Evolutionary conservation across 805 yeast genomes (phyloP).

Genomic region (Candida alai): DNA sequence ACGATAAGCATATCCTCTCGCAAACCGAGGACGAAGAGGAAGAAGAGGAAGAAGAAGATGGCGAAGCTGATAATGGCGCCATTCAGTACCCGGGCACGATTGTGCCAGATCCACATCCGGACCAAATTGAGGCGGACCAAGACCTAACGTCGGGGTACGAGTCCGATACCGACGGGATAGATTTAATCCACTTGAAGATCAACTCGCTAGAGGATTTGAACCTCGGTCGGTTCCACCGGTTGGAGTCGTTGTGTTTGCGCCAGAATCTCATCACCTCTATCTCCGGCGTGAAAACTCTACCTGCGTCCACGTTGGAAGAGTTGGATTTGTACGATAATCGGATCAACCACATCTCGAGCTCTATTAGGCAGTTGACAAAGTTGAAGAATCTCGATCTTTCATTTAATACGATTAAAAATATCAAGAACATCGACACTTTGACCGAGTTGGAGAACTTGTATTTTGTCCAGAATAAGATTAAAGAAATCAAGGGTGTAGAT

Average conservation of each 20-base stretch:
- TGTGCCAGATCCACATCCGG: conserved; percentile 44
- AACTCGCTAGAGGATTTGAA: conserved; percentile 57
- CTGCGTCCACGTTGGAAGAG: conserved; percentile 60
- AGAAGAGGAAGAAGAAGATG: conserved; percentile 24
- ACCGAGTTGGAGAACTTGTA: conserved; percentile 63
- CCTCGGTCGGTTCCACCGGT: conserved; percentile 50
- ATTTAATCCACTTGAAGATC: conserved; percentile 68
- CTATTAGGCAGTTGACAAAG: conserved; percentile 54
- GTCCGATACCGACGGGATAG: conserved; percentile 56
- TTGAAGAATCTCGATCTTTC: conserved; percentile 72
- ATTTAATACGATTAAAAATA: conserved; percentile 83
- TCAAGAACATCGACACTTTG: conserved; percentile 70
- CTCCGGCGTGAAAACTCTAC: conserved; percentile 52
- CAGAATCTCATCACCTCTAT: conserved; percentile 80
- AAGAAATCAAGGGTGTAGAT: conserved; percentile 64
- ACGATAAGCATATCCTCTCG: conserved; percentile 5
- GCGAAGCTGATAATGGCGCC: conserved; percentile 29
- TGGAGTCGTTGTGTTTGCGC: conserved; percentile 67
- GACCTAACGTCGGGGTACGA: conserved; percentile 58
- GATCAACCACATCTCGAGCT: conserved; percentile 78
- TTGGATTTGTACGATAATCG: conserved; percentile 90
- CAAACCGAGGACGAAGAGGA: conserved; percentile 16
- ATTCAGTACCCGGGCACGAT: conserved; percentile 43
- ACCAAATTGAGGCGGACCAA: conserved; percentile 62
- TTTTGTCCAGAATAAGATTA: conserved; percentile 85